Evolutionary conservation across 345 rosid genomes (phyloP).

Genomic region (Geranium rotundifolium): DNA sequence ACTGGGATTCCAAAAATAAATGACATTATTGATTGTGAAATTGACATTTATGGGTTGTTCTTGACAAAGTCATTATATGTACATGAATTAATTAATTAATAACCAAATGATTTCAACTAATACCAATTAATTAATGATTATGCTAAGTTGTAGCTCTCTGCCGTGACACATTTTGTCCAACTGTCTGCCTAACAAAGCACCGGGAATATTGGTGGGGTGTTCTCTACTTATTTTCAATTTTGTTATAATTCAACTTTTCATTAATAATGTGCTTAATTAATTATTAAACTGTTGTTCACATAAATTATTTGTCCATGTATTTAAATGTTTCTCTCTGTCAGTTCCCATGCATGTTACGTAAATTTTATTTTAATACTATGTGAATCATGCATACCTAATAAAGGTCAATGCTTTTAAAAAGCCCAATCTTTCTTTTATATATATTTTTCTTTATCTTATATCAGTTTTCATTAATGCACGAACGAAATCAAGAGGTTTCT

Average conservation of each 20-base stretch:
- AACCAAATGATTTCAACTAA: conserved; percentile 17
- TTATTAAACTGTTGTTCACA: background rate
- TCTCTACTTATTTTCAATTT: background rate
- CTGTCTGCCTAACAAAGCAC: conserved; percentile 34
- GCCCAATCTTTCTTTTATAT: background rate
- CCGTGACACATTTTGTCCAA: conserved; percentile 27
- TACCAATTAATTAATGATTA: background rate
- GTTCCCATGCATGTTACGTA: background rate
- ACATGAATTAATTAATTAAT: background rate
- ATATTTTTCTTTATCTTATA: too few relatives aligned
- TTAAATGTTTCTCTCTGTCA: background rate
- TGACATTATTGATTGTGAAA: conserved; percentile 6
- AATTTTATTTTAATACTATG: background rate
- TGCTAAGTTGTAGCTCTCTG: conserved; percentile 6
- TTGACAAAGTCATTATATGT: conserved; percentile 9
- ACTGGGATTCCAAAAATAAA: conserved; percentile 7
- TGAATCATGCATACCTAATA: background rate
- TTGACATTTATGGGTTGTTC: conserved; percentile 15
- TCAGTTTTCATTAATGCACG: too few relatives aligned
- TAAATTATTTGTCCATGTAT: background rate
- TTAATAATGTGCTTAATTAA: background rate
- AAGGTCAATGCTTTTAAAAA: background rate
- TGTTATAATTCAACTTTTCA: background rate
- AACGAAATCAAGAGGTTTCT: too few relatives aligned
- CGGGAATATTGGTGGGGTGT: conserved; percentile 32